These are phyloP conservation scores for Saposhnikovia divaricata DNA, from an alignment of 129 eudicot species.

Conservation along the genomic window DNA sequence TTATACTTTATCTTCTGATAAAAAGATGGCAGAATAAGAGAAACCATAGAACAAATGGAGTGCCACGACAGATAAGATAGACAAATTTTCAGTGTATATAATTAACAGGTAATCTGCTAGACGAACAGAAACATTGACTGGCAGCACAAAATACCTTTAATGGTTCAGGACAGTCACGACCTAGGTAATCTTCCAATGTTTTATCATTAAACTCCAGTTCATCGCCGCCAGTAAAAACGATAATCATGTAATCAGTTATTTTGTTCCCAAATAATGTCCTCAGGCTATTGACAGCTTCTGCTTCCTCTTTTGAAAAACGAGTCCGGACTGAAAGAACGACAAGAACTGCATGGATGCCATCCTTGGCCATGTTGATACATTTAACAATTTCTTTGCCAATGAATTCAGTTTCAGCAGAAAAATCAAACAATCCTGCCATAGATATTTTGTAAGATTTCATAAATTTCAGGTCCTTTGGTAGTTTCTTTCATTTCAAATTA, in stretches of 20 bases:
- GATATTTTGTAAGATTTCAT: background rate
- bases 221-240: slow-evolving; percentile 91
- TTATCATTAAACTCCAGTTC: slow-evolving; percentile 62
- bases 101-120: background rate
- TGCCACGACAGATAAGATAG: background rate
- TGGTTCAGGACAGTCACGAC: slow-evolving; percentile 47
- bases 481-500: background rate
- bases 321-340: slow-evolving; percentile 24
- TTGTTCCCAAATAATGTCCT: slow-evolving; percentile 58
- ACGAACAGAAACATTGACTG: background rate
- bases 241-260: slow-evolving; percentile 72
- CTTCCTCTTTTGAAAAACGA: slow-evolving; percentile 73
- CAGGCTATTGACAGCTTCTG: slow-evolving; percentile 56
- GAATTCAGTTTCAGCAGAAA: slow-evolving; percentile 35
- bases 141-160: slow-evolving; percentile 35
- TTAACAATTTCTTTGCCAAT: slow-evolving; percentile 73
- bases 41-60: background rate
- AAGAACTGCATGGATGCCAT: slow-evolving; percentile 72
- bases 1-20: background rate
- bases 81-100: background rate
- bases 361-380: slow-evolving; percentile 83
- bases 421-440: slow-evolving; percentile 62
- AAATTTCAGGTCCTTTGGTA: background rate
- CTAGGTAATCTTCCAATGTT: slow-evolving; percentile 63
- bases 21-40: background rate